A percentile compares a stretch with the other conserved stretches of the same genome.
These are phyloP conservation scores for Leccinum barrowsii DNA, from an alignment of 768 basidiomycete genomes.

Conservation along the genomic window DNA sequence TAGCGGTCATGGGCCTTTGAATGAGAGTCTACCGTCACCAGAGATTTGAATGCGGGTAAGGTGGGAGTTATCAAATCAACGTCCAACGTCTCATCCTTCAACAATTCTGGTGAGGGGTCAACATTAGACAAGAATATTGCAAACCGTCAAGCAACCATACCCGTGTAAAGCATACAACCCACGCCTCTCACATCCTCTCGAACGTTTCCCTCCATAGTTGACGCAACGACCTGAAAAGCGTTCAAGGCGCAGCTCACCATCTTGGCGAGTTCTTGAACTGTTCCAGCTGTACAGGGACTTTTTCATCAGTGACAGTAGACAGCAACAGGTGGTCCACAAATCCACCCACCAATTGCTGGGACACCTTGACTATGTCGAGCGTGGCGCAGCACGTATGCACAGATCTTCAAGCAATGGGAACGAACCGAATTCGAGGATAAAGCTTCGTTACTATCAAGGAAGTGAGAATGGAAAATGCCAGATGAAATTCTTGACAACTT, in stretches of 20 bases:
- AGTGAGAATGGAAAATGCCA: neutral
- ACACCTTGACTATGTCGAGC: constrained; percentile 56
- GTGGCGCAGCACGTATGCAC: constrained; percentile 75
- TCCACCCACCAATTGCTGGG: constrained; percentile 47
- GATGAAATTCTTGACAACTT: neutral
- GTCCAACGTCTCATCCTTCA: constrained; percentile 82
- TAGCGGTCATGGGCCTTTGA: constrained; percentile 49
- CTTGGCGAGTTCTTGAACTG: constrained; percentile 50
- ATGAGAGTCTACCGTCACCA: constrained; percentile 52
- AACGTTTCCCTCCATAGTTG: constrained; percentile 49
- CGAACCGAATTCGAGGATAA: constrained; percentile 32
- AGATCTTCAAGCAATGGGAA: constrained; percentile 77
- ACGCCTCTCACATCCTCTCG: constrained; percentile 78
- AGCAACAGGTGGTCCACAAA: neutral
- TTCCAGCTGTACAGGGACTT: constrained; percentile 42
- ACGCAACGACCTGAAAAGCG: constrained; percentile 57
- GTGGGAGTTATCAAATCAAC: constrained; percentile 79
- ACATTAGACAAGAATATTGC: neutral
- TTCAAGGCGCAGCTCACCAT: constrained; percentile 64
- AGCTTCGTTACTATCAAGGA: constrained; percentile 27
- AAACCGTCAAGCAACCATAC: constrained; percentile 34
- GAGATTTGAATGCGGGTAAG: constrained; percentile 70
- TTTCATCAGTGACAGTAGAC: constrained; percentile 13
- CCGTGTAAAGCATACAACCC: constrained; percentile 74
- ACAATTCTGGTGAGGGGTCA: constrained; percentile 49